Evolutionary conservation across 2,329 filamentous ascomycete species (phyloP).

Genomic region (Sporothrix variecibatus): DNA sequence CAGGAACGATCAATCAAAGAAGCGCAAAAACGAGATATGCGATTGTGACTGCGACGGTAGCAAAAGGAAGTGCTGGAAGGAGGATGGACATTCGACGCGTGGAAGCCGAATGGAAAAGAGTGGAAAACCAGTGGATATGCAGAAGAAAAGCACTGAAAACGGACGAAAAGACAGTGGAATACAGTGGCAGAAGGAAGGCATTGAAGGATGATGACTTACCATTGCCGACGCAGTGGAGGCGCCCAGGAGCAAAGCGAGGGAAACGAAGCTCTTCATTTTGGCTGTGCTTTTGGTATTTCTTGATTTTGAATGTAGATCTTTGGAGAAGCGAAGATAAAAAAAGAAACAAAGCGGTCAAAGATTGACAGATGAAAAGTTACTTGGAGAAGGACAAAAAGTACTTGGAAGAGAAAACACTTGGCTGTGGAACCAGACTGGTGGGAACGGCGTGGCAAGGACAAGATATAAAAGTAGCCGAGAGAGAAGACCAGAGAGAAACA

Average conservation of each 20-base stretch:
- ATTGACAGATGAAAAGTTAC: not conserved
- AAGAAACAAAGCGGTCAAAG: not conserved
- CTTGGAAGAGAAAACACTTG: not conserved
- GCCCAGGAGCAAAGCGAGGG: not conserved
- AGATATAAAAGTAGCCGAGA: constrained; percentile 6
- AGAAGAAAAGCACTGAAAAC: no score
- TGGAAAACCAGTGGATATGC: not conserved
- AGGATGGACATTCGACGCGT: not conserved
- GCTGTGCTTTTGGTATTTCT: no score
- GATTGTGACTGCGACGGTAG: not conserved
- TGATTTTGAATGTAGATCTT: not conserved
- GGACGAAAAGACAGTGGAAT: no score
- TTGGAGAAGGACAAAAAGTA: not conserved
- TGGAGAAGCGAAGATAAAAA: not conserved
- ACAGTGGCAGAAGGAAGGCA: not conserved
- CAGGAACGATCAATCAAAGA: not conserved
- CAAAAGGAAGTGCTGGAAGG: not conserved
- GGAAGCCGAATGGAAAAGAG: not conserved
- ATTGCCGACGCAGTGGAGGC: not conserved
- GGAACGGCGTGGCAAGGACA: not conserved
- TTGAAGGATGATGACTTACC: not conserved
- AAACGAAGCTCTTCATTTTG: not conserved
- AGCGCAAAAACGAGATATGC: no score
- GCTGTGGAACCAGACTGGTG: not conserved
- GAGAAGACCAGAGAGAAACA: not conserved